Base-by-base conservation (phyloP, 2,329 filamentous ascomycete genomes). In the Tolypocladium endophyticum region DNA sequence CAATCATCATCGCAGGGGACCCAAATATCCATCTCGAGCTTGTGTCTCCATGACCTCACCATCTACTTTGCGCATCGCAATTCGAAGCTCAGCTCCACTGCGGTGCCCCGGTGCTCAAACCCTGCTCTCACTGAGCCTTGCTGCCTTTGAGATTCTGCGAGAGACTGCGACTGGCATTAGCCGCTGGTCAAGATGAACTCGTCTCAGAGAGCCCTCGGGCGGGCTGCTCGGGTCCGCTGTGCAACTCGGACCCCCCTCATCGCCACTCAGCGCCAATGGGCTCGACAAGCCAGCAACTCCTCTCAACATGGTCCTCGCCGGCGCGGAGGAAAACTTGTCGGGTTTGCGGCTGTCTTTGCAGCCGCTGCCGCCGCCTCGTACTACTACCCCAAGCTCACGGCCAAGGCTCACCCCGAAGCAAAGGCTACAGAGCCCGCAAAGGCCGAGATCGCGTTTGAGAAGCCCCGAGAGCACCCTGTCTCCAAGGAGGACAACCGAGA, bases 401-500 rank as follows among this genome's bases (percentile, higher is more conserved):
- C 59, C 30, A 55, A 67, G 23, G 61, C 63, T 3, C 55, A 66
- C 2, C 35, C 61, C 18, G 28, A 63, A 28, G 64, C 68, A 58
- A 56, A 59, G 28, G 58, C 58, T 6, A 61, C 59, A 0, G 62
- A 63, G 9, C 61, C 65, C 16, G 59, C 63, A 45, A 73, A 78
- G 66, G 81, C 82, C 0, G 80, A 87, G 58, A 68, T 91, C 47
- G 77, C 84, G 60, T 89, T 91, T 63, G 90, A 95, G 73, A 81
- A 86, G 70, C 74, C 84, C 30, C 79, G 86, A 59, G 78, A 76
- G 63, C 78, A 80, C 62, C 77, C 80, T 30, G 72, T 76, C 1
- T 86, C 85, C 8, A 85, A 85, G 64, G 89, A 92, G 71, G 87
- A 91, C 64, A 87, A 87, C 63, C 77, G 89, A 60, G 88, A 92